These are phyloP conservation scores for Apiospora hydei DNA, from an alignment of 2,329 filamentous ascomycete genomes.

Conservation along the genomic window DNA sequence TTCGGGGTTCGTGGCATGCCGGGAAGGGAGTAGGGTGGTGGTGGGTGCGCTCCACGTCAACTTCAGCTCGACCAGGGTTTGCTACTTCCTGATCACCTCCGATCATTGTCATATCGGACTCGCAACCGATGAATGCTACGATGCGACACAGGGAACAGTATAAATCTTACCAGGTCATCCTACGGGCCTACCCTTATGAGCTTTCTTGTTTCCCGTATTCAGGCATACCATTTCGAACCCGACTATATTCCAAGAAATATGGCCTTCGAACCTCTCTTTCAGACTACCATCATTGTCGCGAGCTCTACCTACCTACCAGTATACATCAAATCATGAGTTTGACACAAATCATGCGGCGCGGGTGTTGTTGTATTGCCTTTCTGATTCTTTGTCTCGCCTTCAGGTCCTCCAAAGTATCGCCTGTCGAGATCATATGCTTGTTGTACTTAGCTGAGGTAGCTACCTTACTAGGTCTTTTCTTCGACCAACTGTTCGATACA, in stretches of 20 bases:
- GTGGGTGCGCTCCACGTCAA: neutral
- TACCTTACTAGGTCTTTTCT: rapidly evolving
- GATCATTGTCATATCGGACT: neutral
- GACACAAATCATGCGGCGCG: neutral
- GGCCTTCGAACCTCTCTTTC: neutral
- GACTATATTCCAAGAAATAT: too few relatives aligned
- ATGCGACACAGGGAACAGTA: neutral
- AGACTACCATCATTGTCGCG: neutral
- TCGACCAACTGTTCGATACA: neutral
- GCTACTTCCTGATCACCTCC: neutral
- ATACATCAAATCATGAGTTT: neutral
- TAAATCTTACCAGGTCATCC: neutral
- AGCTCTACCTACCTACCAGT: neutral
- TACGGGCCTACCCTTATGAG: neutral
- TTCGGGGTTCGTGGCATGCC: neutral
- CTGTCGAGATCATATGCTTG: neutral
- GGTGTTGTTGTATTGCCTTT: neutral
- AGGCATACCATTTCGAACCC: neutral
- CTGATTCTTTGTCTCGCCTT: neutral
- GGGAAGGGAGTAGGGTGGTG: neutral
- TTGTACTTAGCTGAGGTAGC: neutral
- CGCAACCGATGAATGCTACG: neutral
- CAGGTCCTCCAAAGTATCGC: too few relatives aligned
- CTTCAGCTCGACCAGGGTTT: neutral
- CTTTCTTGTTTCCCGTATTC: neutral